These are phyloP conservation scores for Termitomyces sp. DNA, from an alignment of 768 basidiomycete genomes.

Conservation along the genomic window DNA sequence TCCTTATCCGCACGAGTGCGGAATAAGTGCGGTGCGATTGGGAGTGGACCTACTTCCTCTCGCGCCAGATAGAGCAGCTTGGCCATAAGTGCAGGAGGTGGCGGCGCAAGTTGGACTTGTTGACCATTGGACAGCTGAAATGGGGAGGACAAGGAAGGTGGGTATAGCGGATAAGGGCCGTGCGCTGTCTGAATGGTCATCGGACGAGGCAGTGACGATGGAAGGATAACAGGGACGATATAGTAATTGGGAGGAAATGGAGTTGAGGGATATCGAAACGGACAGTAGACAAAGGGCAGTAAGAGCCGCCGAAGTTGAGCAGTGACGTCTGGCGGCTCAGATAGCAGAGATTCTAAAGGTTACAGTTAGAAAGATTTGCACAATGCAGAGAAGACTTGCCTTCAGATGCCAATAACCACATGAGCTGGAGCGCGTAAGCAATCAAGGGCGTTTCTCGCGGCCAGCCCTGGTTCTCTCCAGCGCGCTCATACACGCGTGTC, in stretches of 20 bases:
- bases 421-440: conserved; percentile 46
- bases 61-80: conserved; percentile 60
- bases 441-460: conserved; percentile 41
- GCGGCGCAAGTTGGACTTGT: conserved; percentile 23
- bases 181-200: conserved; percentile 29
- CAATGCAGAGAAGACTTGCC: conserved; percentile 18
- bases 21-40: conserved; percentile 33
- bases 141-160: conserved; percentile 23
- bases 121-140: conserved; percentile 24
- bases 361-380: neutral
- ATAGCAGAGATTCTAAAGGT: conserved; percentile 20
- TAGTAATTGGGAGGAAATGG: conserved; percentile 58
- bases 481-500: conserved; percentile 32
- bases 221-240: conserved; percentile 37
- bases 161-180: conserved; percentile 44
- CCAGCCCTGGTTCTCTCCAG: conserved; percentile 35
- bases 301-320: conserved; percentile 28
- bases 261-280: conserved; percentile 50
- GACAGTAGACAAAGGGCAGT: conserved; percentile 42
- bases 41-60: conserved; percentile 43
- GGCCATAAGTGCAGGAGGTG: conserved; percentile 52
- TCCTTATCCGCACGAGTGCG: conserved; percentile 21
- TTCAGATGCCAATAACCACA: conserved; percentile 47
- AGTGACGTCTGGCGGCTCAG: conserved; percentile 23
- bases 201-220: conserved; percentile 10